Base-by-base conservation (phyloP, 805 yeast species). In the Yarrowia sp. region DNA sequence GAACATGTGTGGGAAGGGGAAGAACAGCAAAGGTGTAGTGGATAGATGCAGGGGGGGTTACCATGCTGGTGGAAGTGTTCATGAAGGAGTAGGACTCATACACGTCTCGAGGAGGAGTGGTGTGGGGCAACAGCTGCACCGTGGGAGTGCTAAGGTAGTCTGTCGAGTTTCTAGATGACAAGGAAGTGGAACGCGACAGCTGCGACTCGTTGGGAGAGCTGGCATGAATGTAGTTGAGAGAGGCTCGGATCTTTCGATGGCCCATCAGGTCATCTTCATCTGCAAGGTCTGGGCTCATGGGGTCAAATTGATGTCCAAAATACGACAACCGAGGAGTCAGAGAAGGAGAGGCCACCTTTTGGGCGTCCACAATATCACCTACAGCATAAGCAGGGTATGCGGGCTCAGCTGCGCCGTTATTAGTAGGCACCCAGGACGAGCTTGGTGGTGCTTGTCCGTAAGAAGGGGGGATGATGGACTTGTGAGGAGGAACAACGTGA, bases 1-100 rank as follows among this genome's bases (percentile, higher is more conserved):
- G 64, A 3, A 56, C 49, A 52, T 71, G 73, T 9, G 67, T 67
- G 5, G 73, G 73, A 11, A 71, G 63, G 17, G 70, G 64, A 19
- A 67, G 65, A 24, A 70, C 52, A 12, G 68, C 61, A 51, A 71
- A 44, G 3, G 69, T 58, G 52, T 65, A 68, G 52, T 71, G 70
- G 11, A 65, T 38, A 2, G 72, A 69, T 14, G 35, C 49, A 2
- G 70, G 70, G 6, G 70, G 69, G 4, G 64, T 65, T 1, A 65
- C 62, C 30, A 41, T 41, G 51, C 32, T n/a, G 16, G 36, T 33
- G 17, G n/a, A 22, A 22, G 63, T 32, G 21, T 16, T 58, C 51
- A 58, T 41, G 51, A 58, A 58, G 24, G 51, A 58, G 51, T 58
- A 58, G 11, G 30, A 21, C 41, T 58, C 63, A 17, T 41, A 58